Evolutionary conservation across 2,329 filamentous ascomycete species (phyloP).

Genomic region (Scytalidium sp.): DNA sequence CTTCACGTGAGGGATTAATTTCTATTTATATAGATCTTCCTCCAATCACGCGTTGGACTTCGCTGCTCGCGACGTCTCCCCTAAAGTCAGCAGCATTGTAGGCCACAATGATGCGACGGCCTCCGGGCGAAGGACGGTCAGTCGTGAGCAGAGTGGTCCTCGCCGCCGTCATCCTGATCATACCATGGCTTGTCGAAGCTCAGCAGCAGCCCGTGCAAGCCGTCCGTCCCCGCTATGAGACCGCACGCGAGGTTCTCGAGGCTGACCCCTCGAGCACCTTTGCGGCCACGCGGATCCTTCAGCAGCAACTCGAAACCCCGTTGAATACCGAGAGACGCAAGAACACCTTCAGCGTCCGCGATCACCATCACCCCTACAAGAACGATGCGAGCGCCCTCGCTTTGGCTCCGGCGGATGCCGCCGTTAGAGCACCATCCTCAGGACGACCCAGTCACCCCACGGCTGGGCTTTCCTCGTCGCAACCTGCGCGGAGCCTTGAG

Average conservation of each 20-base stretch:
- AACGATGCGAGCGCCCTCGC: slow-evolving; percentile 92
- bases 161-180: slow-evolving; percentile 55
- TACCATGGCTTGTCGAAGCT: slow-evolving; percentile 60
- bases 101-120: slow-evolving; percentile 60
- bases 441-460: slow-evolving; percentile 56
- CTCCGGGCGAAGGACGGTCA: slow-evolving; percentile 53
- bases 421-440: slow-evolving; percentile 90
- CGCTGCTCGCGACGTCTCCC: slow-evolving; percentile 18
- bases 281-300: slow-evolving; percentile 23
- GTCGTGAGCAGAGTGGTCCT: slow-evolving; percentile 46
- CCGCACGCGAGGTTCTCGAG: slow-evolving; percentile 25
- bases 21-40: too few relatives aligned
- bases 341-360: slow-evolving; percentile 23
- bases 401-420: slow-evolving; percentile 93
- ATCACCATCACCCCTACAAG: slow-evolving; percentile 36
- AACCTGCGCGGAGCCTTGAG: slow-evolving; percentile 91
- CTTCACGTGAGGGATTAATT: too few relatives aligned
- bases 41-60: too few relatives aligned
- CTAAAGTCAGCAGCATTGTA: slow-evolving; percentile 30
- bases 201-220: slow-evolving; percentile 55
- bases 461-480: slow-evolving; percentile 75
- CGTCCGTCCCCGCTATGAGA: slow-evolving; percentile 23
- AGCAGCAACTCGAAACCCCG: slow-evolving; percentile 28
- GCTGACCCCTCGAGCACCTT: slow-evolving; percentile 20
- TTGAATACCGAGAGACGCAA: slow-evolving; percentile 24